Evolutionary conservation across 2,329 filamentous ascomycete genomes (phyloP).

Genomic region (Fusarium nanum): DNA sequence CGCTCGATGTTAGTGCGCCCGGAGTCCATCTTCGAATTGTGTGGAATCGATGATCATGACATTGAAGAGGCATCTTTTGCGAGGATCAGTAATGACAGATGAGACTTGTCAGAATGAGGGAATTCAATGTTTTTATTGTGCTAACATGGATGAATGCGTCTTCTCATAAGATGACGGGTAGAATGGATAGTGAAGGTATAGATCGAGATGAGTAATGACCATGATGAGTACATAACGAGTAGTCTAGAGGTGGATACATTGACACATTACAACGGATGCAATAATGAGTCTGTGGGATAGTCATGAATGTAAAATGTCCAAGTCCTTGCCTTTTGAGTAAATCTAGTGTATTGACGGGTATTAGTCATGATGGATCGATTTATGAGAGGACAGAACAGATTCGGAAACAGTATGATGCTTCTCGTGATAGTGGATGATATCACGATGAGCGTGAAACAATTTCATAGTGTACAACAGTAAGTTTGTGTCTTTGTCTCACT

Average conservation of each 20-base stretch:
- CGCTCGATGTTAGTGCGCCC: constrained; percentile 11
- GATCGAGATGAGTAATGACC: background rate
- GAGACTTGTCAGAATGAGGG: background rate
- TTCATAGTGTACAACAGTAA: background rate
- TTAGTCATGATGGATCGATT: background rate
- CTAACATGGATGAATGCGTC: background rate
- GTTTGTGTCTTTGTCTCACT: background rate
- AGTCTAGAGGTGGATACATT: background rate
- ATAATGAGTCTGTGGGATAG: background rate
- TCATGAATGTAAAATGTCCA: background rate
- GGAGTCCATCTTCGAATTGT: constrained; percentile 14
- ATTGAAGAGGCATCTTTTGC: constrained; percentile 1
- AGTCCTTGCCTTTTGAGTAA: background rate
- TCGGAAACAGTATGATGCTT: background rate
- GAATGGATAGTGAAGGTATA: background rate
- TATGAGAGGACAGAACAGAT: background rate
- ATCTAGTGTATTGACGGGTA: background rate
- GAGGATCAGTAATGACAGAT: background rate
- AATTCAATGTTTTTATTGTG: background rate
- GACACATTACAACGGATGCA: background rate
- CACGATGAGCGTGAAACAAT: background rate
- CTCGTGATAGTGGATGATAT: background rate
- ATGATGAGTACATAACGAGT: background rate
- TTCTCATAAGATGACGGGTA: background rate
- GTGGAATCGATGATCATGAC: constrained; percentile 31